Evolutionary conservation across 2,329 filamentous ascomycete species (phyloP).

Genomic region (Aspergillus quadrilineatus): DNA sequence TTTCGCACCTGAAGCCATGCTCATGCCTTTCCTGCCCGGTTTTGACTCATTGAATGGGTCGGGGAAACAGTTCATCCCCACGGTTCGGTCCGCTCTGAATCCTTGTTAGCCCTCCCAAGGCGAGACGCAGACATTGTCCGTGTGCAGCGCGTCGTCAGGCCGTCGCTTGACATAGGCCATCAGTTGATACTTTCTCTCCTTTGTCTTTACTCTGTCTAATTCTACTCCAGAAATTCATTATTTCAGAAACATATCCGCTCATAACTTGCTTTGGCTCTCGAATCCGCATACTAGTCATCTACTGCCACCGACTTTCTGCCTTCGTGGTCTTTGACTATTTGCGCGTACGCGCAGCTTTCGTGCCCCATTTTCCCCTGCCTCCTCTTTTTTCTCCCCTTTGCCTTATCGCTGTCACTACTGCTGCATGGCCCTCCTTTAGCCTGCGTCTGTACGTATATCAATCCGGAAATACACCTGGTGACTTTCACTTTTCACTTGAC

Average conservation of each 20-base stretch:
- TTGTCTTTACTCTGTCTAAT: slow-evolving; percentile 15
- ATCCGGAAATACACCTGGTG: slow-evolving; percentile 35
- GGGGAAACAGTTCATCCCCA: slow-evolving; percentile 22
- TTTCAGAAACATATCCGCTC: slow-evolving; percentile 21
- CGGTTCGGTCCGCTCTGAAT: slow-evolving; percentile 26
- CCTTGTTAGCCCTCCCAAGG: slow-evolving; percentile 22
- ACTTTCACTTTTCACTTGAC: slow-evolving; percentile 28
- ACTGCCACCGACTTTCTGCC: slow-evolving; percentile 23
- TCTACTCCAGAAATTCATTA: slow-evolving; percentile 19
- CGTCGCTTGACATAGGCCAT: slow-evolving; percentile 21
- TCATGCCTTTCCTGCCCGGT: slow-evolving; percentile 16
- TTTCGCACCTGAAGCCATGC: slow-evolving; percentile 17
- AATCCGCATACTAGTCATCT: slow-evolving; percentile 29
- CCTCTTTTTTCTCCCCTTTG: slow-evolving; percentile 16
- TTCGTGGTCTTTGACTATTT: slow-evolving; percentile 36
- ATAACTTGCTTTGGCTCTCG: slow-evolving; percentile 24
- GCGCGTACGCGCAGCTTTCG: slow-evolving; percentile 24
- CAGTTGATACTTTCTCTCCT: slow-evolving; percentile 19
- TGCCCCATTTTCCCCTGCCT: slow-evolving; percentile 19
- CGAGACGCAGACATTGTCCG: slow-evolving; percentile 19
- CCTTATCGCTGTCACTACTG: slow-evolving; percentile 21
- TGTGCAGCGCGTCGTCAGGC: slow-evolving; percentile 18
- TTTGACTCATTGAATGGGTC: slow-evolving; percentile 20
- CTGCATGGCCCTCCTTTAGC: slow-evolving; percentile 19
- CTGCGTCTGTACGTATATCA: slow-evolving; percentile 22